A percentile compares a stretch with the other conserved stretches of the same genome.
Evolutionary conservation across 2,329 filamentous ascomycete species (phyloP).

Genomic region (Podosphaera leucotricha): DNA sequence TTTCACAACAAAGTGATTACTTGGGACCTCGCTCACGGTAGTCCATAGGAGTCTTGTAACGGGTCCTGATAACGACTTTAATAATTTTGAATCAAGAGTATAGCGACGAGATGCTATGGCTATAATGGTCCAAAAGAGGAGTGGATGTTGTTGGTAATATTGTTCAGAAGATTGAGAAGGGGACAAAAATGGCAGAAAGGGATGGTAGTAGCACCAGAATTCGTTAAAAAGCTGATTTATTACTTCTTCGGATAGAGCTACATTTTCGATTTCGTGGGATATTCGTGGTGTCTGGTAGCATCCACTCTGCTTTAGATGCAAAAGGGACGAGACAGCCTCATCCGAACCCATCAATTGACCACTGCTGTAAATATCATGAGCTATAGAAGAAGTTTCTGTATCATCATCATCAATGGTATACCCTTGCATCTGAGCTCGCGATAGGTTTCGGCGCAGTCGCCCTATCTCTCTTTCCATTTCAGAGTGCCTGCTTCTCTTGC

Average conservation of each 20-base stretch:
- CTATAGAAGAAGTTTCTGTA: slow-evolving; percentile 32
- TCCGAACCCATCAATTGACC: slow-evolving; percentile 43
- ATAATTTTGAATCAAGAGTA: slow-evolving; percentile 30
- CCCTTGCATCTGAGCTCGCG: slow-evolving; percentile 34
- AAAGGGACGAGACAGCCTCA: slow-evolving; percentile 40
- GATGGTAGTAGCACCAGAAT: slow-evolving; percentile 55
- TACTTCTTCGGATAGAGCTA: slow-evolving; percentile 38
- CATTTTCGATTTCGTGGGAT: slow-evolving; percentile 28
- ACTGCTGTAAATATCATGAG: slow-evolving; percentile 28
- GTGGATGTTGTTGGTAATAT: slow-evolving; percentile 52
- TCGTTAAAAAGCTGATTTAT: slow-evolving; percentile 44
- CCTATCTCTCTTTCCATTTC: slow-evolving; percentile 75
- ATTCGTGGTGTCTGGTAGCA: slow-evolving; percentile 19
- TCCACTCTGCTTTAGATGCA: slow-evolving; percentile 41
- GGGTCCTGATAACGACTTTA: slow-evolving; percentile 43
- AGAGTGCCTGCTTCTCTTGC: slow-evolving; percentile 61
- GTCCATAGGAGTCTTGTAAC: slow-evolving; percentile 53
- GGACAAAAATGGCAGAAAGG: slow-evolving; percentile 54
- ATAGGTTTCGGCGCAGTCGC: slow-evolving; percentile 35
- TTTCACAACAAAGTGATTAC: slow-evolving; percentile 61
- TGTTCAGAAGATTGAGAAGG: slow-evolving; percentile 41
- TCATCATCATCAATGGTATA: slow-evolving; percentile 30
- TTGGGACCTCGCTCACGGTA: slow-evolving; percentile 54
- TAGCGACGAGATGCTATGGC: slow-evolving; percentile 54
- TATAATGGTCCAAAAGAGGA: slow-evolving; percentile 71